These are phyloP conservation scores for Haemoproteus tartakovskyi DNA, from an alignment of 169 alveolate genomes.

Conservation along the genomic window DNA sequence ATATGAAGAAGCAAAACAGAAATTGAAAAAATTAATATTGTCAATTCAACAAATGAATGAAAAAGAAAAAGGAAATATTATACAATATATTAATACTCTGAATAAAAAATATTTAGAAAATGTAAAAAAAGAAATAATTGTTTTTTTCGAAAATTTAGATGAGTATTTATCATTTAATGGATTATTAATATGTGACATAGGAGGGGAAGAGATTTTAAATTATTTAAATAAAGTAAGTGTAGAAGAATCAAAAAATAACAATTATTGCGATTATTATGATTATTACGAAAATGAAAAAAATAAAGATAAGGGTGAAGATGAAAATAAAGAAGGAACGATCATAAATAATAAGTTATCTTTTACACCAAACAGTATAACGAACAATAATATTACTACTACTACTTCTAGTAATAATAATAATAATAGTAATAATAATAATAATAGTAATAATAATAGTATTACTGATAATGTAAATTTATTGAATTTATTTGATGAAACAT, in stretches of 20 bases:
- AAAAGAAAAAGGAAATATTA: constrained; percentile 8
- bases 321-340: background rate
- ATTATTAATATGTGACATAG: constrained; percentile 46
- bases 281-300: background rate
- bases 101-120: constrained; percentile 19
- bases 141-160: constrained; percentile 46
- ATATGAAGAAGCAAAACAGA: constrained; percentile 4
- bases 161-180: constrained; percentile 39
- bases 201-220: constrained; percentile 29
- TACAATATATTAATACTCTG: constrained; percentile 22
- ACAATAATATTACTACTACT: too few species aligned
- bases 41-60: constrained; percentile 15
- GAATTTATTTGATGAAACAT: constrained; percentile 68
- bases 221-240: constrained; percentile 4
- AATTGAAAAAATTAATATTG: constrained; percentile 6
- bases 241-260: background rate
- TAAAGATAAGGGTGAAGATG: background rate
- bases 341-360: too few species aligned
- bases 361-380: too few species aligned
- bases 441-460: too few species aligned
- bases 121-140: constrained; percentile 7
- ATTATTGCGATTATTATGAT: background rate
- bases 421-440: too few species aligned
- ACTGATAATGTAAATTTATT: constrained; percentile 3
- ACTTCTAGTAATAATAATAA: too few species aligned